A percentile compares a stretch with the other conserved stretches of the same genome.
Evolutionary conservation across 163 green algal genomes (phyloP).

Genomic region (Scenedesmus sp.): DNA sequence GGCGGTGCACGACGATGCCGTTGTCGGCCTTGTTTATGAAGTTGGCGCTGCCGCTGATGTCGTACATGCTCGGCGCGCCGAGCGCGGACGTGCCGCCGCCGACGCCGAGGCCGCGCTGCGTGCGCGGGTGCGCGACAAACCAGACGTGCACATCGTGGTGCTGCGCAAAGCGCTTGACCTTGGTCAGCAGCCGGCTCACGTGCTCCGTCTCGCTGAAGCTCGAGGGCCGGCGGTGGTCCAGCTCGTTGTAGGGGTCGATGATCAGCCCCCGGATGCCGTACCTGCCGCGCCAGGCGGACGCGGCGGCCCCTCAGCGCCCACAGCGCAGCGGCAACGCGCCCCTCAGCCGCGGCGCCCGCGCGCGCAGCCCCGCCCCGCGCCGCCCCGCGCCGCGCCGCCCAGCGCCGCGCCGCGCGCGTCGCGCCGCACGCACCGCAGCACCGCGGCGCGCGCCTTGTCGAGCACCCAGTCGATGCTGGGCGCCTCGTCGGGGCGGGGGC

Average conservation of each 20-base stretch:
- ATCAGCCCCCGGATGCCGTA: conserved; percentile 93
- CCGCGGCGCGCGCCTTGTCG: conserved; percentile 48
- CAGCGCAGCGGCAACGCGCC: neutral
- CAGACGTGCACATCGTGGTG: conserved; percentile 62
- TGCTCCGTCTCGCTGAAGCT: conserved; percentile 94
- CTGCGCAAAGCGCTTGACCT: conserved; percentile 88
- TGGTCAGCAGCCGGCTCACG: conserved; percentile 92
- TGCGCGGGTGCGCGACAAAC: conserved; percentile 94
- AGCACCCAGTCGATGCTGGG: conserved; percentile 60
- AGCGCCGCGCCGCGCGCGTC: no score
- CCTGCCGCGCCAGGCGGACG: conserved; percentile 2
- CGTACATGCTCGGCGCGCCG: conserved; percentile 73
- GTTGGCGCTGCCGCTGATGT: conserved; percentile 94
- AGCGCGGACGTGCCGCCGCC: conserved; percentile 30
- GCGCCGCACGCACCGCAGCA: conserved; percentile 40
- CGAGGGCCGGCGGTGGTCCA: conserved; percentile 74
- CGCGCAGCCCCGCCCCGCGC: no score
- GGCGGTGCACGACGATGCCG: conserved; percentile 92
- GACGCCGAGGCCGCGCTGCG: conserved; percentile 61
- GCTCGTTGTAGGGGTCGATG: conserved; percentile 98
- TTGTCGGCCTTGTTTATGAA: conserved; percentile 99
- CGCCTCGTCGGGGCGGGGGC: conserved; percentile 10
- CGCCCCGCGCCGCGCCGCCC: no score
- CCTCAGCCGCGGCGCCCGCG: neutral
- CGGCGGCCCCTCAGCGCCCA: no score